These are phyloP conservation scores for Aspergillus novofumigatus DNA, from an alignment of 2,329 filamentous ascomycete genomes.

Conservation along the genomic window DNA sequence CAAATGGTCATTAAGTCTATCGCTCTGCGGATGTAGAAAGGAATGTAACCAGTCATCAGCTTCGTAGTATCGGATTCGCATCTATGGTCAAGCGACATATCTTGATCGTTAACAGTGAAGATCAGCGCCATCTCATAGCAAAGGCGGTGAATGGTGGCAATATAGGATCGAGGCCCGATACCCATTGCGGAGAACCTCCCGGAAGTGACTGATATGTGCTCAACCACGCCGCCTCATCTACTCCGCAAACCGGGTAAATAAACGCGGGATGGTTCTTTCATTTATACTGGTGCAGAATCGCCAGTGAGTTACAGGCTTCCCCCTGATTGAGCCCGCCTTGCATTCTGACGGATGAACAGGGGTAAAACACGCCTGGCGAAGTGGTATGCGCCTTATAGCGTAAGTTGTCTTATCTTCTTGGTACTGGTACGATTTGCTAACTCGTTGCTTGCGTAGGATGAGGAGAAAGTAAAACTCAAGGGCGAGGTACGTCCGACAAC, in stretches of 20 bases:
- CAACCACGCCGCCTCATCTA: constrained; percentile 16
- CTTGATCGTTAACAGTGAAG: background rate
- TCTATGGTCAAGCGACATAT: background rate
- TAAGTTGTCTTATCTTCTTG: constrained; percentile 33
- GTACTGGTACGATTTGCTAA: background rate
- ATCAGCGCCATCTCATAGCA: background rate
- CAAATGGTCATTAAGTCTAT: background rate
- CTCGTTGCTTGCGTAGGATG: constrained; percentile 56
- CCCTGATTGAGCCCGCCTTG: background rate
- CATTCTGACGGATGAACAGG: constrained; percentile 48
- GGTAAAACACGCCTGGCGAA: constrained; percentile 98
- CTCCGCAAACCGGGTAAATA: constrained; percentile 5
- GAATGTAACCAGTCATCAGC: background rate
- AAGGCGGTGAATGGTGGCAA: constrained; percentile 26
- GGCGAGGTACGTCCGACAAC: constrained; percentile 65
- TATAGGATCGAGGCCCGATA: constrained; percentile 24
- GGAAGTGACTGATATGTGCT: constrained; percentile 7
- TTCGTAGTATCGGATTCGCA: background rate
- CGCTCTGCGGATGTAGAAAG: background rate
- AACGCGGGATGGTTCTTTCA: constrained; percentile 60
- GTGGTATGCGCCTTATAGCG: constrained; percentile 96
- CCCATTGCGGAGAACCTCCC: constrained; percentile 22
- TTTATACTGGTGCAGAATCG: constrained; percentile 89
- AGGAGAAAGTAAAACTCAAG: constrained; percentile 98
- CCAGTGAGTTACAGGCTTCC: constrained; percentile 54